Conservation (phyloP, 208 protist species). For the Trypanosoma boissoni region DNA sequence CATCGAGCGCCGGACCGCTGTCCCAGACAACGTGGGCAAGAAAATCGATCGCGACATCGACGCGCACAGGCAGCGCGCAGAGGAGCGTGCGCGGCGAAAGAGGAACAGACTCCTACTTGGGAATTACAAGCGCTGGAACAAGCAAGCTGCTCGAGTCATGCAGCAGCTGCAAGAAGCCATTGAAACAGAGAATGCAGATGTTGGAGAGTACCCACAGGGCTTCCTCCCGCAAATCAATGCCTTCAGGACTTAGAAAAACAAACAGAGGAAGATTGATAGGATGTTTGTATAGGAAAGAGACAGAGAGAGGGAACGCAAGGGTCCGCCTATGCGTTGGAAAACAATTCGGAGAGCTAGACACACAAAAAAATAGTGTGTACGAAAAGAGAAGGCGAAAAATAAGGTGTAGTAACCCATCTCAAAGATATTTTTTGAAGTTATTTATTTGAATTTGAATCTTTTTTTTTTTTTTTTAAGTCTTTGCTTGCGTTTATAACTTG, state of each 20-base stretch:
- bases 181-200: constrained; percentile 15
- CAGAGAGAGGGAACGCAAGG: neutral
- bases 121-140: constrained; percentile 80
- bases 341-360: too few species aligned
- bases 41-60: constrained; percentile 41
- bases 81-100: constrained; percentile 31
- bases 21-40: constrained; percentile 20
- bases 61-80: constrained; percentile 49
- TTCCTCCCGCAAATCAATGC: constrained; percentile 3
- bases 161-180: constrained; percentile 45
- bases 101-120: constrained; percentile 41
- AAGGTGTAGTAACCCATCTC: too few species aligned
- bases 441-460: too few species aligned
- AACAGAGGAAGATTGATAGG: neutral
- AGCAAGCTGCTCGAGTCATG: constrained; percentile 68
- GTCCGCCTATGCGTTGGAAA: too few species aligned
- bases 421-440: too few species aligned
- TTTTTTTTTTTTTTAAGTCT: too few species aligned
- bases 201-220: neutral
- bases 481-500: too few species aligned
- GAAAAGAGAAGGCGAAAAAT: too few species aligned
- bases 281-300: neutral
- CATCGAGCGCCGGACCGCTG: constrained; percentile 14
- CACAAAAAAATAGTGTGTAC: too few species aligned
- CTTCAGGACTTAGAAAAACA: neutral